Base-by-base conservation (phyloP, 2,329 filamentous ascomycete genomes). In the Chaetomium olivaceum region DNA sequence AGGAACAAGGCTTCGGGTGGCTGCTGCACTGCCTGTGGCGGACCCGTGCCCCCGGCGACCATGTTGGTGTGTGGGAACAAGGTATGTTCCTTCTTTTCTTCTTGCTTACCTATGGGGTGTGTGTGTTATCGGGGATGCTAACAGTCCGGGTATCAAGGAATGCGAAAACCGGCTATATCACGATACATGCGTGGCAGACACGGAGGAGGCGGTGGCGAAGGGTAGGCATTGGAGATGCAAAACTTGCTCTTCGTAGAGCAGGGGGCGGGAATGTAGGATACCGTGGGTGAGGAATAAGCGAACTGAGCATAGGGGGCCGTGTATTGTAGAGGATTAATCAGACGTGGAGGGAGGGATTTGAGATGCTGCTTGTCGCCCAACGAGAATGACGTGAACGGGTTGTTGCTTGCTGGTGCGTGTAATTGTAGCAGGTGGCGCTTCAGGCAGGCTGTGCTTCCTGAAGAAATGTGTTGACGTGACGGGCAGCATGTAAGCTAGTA, bases 51-150 rank as follows among this genome's bases (percentile, higher is more conserved):
- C 25, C 82, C 82, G 1, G 80, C 82, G 3, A 77, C 76, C 12
- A 75, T 82, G 69, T 73, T 86, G 33, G 73, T 85, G 29, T 87
- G 84, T 71, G 75, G 78, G 4, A 84, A 84, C 68, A 77, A 80
- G 76, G 83, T 85, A 72, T 75, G 78, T 75, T 27, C 6, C 8
- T 16, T 31, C 14, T n/a, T 51, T 19, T 43, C 9, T 51, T 64
- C 71, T 8, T 33, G 11, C 39, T 51, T 33, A n/a, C 50, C 57
- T n/a, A 43, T 4, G 16, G 39, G n/a, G n/a, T 48, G 21, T 12
- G 46, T 12, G 46, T 23, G n/a, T 43, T 2, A 19, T 16, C 25
- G 3, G 27, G 0, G 29, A 31, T 59, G 51, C 67, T 68, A 50
- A 68, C 31, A 4, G 46, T 7, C 4, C 2, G 7, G 25, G 25